Conservation (phyloP, 352 stramenopile genomes). For the Pythium chondricola region DNA sequence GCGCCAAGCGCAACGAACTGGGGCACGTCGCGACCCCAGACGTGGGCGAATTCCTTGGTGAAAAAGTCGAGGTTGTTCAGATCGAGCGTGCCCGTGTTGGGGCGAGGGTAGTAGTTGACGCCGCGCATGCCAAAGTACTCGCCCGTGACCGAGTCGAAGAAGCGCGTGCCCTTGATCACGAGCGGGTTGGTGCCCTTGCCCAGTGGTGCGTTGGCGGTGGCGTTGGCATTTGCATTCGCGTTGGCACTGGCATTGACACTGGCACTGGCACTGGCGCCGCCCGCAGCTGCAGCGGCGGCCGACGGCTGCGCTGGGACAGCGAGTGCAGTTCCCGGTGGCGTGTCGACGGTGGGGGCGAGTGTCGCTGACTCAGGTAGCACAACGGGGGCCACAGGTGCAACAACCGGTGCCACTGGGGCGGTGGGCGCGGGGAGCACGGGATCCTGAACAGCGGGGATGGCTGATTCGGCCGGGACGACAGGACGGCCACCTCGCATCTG, state of each 20-base stretch:
- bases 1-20: slow-evolving; percentile 57
- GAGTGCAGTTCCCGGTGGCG: not conserved
- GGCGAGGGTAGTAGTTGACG: slow-evolving; percentile 83
- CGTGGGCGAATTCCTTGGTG: slow-evolving; percentile 53
- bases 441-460: too few relatives aligned
- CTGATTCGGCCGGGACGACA: too few relatives aligned
- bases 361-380: not conserved
- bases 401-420: too few relatives aligned
- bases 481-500: too few relatives aligned
- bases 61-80: slow-evolving; percentile 83
- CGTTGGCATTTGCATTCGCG: not conserved
- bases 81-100: slow-evolving; percentile 59
- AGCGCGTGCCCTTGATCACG: slow-evolving; percentile 68
- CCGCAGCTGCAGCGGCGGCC: not conserved
- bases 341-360: not conserved
- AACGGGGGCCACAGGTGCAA: not conserved
- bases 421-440: too few relatives aligned
- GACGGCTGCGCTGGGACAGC: not conserved
- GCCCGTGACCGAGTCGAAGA: slow-evolving; percentile 67
- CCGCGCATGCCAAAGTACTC: slow-evolving; percentile 70
- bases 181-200: slow-evolving; percentile 26
- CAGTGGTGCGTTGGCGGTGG: not conserved
- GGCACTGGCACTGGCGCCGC: not conserved
- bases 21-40: slow-evolving; percentile 66
- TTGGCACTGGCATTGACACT: not conserved